A percentile compares a stretch with the other conserved stretches of the same genome.
phyloP scores from a whole-genome alignment of 2,329 filamentous ascomycete genomes.

The Penicillium sp. region DNA sequence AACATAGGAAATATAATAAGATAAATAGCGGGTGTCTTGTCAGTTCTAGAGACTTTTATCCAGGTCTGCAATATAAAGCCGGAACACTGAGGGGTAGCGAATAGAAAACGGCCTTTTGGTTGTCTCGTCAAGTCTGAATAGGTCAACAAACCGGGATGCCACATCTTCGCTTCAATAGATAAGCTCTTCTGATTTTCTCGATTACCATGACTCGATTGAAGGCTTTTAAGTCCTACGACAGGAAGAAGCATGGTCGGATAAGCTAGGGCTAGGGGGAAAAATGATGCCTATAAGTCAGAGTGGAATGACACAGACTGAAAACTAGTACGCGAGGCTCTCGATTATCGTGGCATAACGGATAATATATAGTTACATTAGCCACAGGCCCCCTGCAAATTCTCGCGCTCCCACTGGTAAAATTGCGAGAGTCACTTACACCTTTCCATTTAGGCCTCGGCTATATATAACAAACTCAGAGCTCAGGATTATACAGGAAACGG shows the following conservation, averaged over 20 bases:
- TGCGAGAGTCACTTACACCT: no score
- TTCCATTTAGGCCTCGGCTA: no score
- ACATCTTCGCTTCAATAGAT: constrained; percentile 1
- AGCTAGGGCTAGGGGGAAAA: not conserved
- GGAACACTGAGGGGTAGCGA: not conserved
- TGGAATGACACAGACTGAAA: no score
- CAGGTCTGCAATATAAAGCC: not conserved
- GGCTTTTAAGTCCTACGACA: not conserved
- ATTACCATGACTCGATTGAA: not conserved
- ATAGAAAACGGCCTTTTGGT: constrained; percentile 12
- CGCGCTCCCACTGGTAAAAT: no score
- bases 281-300: no score
- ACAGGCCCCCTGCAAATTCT: no score
- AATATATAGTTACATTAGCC: no score
- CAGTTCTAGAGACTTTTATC: not conserved
- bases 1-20: not conserved
- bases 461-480: no score
- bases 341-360: no score
- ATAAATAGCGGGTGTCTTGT: not conserved
- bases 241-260: not conserved
- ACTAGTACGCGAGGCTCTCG: no score
- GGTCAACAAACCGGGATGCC: not conserved
- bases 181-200: not conserved
- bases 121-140: constrained; percentile 12
- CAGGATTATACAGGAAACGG: no score